A percentile compares a stretch with the other conserved stretches of the same genome.
phyloP scores from a whole-genome alignment of 768 basidiomycete genomes.

The Leucosporidium scottii region DNA sequence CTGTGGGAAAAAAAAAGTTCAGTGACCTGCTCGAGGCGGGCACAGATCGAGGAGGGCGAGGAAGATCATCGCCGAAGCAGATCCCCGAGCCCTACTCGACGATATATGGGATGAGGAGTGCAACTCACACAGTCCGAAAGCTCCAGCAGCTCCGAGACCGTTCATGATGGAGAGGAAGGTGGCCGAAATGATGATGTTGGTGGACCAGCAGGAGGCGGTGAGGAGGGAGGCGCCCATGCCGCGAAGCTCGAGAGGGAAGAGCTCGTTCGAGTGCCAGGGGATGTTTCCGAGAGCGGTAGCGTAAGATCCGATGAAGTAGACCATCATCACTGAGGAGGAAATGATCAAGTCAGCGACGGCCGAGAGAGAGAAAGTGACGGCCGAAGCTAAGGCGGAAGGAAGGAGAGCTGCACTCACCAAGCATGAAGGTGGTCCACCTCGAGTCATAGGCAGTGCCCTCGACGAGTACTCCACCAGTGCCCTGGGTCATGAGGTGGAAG shows the following conservation, averaged over 20 bases:
- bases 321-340: too few species aligned
- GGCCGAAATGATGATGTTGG: conserved; percentile 64
- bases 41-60: too few species aligned
- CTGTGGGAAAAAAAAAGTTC: too few species aligned
- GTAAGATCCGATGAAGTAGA: neutral
- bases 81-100: too few species aligned
- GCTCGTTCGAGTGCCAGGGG: conserved; percentile 76
- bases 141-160: conserved; percentile 11
- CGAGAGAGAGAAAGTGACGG: too few species aligned
- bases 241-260: conserved; percentile 68
- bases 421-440: neutral
- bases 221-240: conserved; percentile 66
- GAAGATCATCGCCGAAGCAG: too few species aligned
- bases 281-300: conserved; percentile 65
- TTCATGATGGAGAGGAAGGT: conserved; percentile 72
- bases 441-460: neutral
- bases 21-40: too few species aligned
- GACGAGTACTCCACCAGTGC: neutral
- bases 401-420: neutral
- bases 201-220: conserved; percentile 67
- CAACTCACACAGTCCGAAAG: neutral
- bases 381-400: neutral
- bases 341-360: neutral
- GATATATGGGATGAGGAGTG: too few species aligned
- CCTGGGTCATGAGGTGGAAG: neutral